These are phyloP conservation scores for Penicillium sp. DNA, from an alignment of 2,329 filamentous ascomycete genomes.

Conservation along the genomic window DNA sequence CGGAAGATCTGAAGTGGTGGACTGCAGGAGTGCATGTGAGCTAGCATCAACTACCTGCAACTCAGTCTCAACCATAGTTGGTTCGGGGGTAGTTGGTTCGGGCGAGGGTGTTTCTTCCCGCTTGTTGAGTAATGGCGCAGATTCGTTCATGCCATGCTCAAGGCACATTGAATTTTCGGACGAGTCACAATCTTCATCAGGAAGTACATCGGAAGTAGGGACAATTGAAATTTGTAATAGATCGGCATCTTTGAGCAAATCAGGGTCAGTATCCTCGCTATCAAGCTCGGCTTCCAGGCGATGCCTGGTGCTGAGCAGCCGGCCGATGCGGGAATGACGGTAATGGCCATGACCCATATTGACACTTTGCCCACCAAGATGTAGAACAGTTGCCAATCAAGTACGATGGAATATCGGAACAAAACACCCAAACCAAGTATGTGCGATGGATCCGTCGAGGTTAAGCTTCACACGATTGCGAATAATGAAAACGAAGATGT, in stretches of 20 bases:
- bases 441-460: slow-evolving; percentile 15
- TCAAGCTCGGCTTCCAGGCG: slow-evolving; percentile 6
- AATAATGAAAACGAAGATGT: slow-evolving; percentile 5
- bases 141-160: not conserved
- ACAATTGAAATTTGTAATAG: slow-evolving; percentile 1
- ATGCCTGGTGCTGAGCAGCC: slow-evolving; percentile 16
- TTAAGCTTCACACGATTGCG: slow-evolving; percentile 10
- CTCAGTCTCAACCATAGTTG: slow-evolving; percentile 16
- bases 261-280: not conserved
- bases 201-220: slow-evolving; percentile 3
- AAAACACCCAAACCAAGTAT: not conserved
- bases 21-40: slow-evolving; percentile 18
- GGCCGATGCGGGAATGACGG: slow-evolving; percentile 21
- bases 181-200: slow-evolving; percentile 11
- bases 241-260: not conserved
- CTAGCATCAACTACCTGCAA: slow-evolving; percentile 21
- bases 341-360: slow-evolving; percentile 24
- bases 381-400: not conserved
- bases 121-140: slow-evolving; percentile 8
- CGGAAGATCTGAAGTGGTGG: slow-evolving; percentile 12
- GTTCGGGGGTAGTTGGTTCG: slow-evolving; percentile 1
- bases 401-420: not conserved
- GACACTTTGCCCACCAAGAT: slow-evolving; percentile 2
- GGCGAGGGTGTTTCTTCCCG: slow-evolving; percentile 16
- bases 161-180: slow-evolving; percentile 9